A percentile compares a stretch with the other conserved stretches of the same genome.
Evolutionary conservation across 1,284 basidiomycete species (phyloP).

Genomic region (Chalciporus piperatoides): DNA sequence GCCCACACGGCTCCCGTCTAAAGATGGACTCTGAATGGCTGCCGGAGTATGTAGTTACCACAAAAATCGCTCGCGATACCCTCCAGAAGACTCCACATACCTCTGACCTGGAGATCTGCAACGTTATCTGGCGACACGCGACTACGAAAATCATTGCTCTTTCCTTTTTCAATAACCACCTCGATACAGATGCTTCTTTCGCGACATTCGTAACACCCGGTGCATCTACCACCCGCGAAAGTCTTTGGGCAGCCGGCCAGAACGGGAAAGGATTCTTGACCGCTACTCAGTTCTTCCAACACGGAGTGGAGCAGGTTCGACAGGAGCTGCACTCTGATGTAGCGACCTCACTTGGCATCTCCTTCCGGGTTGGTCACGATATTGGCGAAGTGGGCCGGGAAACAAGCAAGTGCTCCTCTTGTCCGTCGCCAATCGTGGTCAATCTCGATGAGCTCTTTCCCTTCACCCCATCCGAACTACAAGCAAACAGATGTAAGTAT

Average conservation of each 20-base stretch:
- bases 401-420: slow-evolving; percentile 2
- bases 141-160: slow-evolving; percentile 6
- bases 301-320: slow-evolving; percentile 1
- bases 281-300: slow-evolving; percentile 11
- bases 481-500: slow-evolving; percentile 4
- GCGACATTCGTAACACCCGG: slow-evolving; percentile 10
- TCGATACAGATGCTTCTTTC: slow-evolving; percentile 7
- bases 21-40: slow-evolving; percentile 1
- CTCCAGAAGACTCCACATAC: slow-evolving; percentile 4
- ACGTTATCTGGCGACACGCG: slow-evolving; percentile 11
- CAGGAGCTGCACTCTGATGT: slow-evolving; percentile 1
- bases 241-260: slow-evolving; percentile 14
- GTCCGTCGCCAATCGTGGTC: neutral
- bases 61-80: slow-evolving; percentile 1
- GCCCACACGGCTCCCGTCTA: slow-evolving; percentile 7
- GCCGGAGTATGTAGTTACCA: slow-evolving; percentile 7
- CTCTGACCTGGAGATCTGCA: slow-evolving; percentile 12
- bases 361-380: slow-evolving; percentile 8
- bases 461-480: slow-evolving; percentile 2
- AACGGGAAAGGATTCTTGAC: slow-evolving; percentile 15
- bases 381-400: slow-evolving; percentile 8
- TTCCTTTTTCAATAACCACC: slow-evolving; percentile 15
- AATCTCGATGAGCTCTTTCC: slow-evolving; percentile 11
- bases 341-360: neutral
- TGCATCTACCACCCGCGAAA: slow-evolving; percentile 12